Evolutionary conservation across 2,329 filamentous ascomycete species (phyloP).

Genomic region (Sclerotinia subarctica): DNA sequence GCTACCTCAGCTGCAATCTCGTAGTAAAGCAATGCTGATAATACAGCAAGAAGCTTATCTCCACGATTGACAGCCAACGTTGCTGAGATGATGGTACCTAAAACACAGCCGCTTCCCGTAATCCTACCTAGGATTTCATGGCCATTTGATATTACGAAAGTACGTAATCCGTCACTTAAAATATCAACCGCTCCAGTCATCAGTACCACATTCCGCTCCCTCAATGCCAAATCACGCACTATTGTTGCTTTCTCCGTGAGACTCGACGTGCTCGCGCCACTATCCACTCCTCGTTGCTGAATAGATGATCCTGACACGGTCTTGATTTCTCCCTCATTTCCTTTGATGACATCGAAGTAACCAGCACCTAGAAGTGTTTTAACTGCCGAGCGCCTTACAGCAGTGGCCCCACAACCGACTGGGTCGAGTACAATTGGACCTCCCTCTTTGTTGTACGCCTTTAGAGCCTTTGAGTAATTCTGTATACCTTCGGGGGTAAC

Average conservation of each 20-base stretch:
- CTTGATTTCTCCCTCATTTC: constrained; percentile 85
- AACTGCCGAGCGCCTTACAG: constrained; percentile 67
- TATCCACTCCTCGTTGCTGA: constrained; percentile 84
- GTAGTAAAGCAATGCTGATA: constrained; percentile 73
- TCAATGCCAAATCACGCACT: constrained; percentile 62
- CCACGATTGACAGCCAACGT: constrained; percentile 61
- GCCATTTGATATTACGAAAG: constrained; percentile 71
- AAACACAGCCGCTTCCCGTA: constrained; percentile 79
- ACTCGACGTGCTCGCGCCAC: constrained; percentile 54
- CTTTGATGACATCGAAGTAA: constrained; percentile 86
- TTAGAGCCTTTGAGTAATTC: constrained; percentile 71
- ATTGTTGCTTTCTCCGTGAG: constrained; percentile 57
- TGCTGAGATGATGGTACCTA: constrained; percentile 78
- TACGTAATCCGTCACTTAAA: constrained; percentile 68
- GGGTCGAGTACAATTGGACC: constrained; percentile 83
- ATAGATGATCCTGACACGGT: constrained; percentile 60
- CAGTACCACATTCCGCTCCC: constrained; percentile 70
- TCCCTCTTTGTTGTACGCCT: constrained; percentile 74
- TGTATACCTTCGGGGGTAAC: constrained; percentile 70
- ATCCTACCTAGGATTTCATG: constrained; percentile 67
- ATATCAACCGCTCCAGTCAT: constrained; percentile 80
- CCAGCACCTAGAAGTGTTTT: constrained; percentile 67
- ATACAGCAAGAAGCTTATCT: constrained; percentile 67
- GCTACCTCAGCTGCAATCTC: constrained; percentile 63
- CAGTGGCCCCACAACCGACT: constrained; percentile 83